Evolutionary conservation across 2,329 filamentous ascomycete species (phyloP), one percentile per base, ranked within the genome.

Genomic region (Cadophora gregata): DNA sequence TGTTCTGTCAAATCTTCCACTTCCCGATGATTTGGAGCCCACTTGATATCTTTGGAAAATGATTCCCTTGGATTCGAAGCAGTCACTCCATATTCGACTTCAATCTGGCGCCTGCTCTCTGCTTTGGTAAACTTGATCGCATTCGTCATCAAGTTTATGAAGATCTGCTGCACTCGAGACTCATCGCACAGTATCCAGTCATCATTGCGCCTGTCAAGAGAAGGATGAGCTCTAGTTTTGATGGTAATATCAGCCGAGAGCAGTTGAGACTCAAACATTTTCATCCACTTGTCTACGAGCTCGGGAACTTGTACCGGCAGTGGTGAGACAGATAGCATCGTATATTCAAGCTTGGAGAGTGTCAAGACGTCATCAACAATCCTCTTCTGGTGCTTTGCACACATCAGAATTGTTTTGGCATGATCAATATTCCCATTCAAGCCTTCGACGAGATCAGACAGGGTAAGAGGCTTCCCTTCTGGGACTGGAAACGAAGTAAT

Each of bases 71-170:
- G 74, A 33, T 71, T 63, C 42, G 62, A 63, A 47, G 27, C 24
- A 21, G 65, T 58, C 6, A 67, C 70, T 36, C 69, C 69, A 31
- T 69, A 71, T 42, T 78, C 78, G 0, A 86, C 79, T 1, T 78
- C 80, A 45, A 88, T 83, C 51, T 86, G 85, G 7, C 88, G 84
- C 10, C 81, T 85, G 16, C 82, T 82, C 21, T 89, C 87, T 0
- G 83, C 83, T 50, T 87, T 88, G 0, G 92, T 96, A 75, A 95
- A 96, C 74, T 95, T 95, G 77, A 96, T 89, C 0, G 91, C 90
- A 73, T 95, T 95, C 3, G 91, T 92, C 19, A 92, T 86, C 2
- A 96, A 82, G 72, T 95, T 96, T 75, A 95, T 93, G 6, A 94
- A 82, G 0, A 95, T 90, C 77, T 96, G 92, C 62, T 92, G 86